Base-by-base conservation (phyloP, 306 rosid species). In the Cucumis melo region DNA sequence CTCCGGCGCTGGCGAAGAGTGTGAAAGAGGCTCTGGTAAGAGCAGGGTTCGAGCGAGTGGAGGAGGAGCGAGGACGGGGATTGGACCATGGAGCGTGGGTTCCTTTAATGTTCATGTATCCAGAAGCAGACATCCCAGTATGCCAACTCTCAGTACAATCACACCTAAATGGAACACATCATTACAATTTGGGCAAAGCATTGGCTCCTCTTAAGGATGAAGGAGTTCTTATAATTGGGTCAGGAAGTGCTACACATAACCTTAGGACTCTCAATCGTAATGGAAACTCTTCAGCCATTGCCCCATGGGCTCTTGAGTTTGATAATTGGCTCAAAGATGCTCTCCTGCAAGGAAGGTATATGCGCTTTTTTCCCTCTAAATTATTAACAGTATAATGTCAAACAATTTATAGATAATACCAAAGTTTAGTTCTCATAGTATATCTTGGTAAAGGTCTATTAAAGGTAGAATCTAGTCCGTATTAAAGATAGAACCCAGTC, bases 21-120 rank as follows among this genome's bases (percentile, higher is more conserved):
- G 94, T 90, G 81, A 93, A 93, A 81, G 86, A 88, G 36, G 79
- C 90, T 41, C 85, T 93, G 3, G 15, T 64, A 13, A 66, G 73
- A 42, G 81, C 90, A 0, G 96, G 93, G 14, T 53, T 81, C 70
- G 38, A 77, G 64, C 87, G 75, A 0, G 94, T 91, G 1, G 90
- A 88, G 6, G 96, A 90, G 73, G 92, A 89, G 70, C 76, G 11
- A 16, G 87, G 81, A 10, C 79, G 94, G 19, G 98, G 98, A 44
- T 90, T 93, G 36, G 98, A 93, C 68, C 98, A 93, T 67, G 96
- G 97, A 41, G 93, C 96, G 3, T 93, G 97, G 96, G 90, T 91
- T 60, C 98, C 94, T 2, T 89, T 93, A 4, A 61, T 85, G 74
- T 57, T 93, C 56, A 93, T 93, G 98, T 93, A 91, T 64, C 98